Percentiles rank a stretch among this genome's conserved stretches.
These are phyloP conservation scores for Ganoderma meredithae DNA, from an alignment of 1,284 basidiomycete species.

Conservation along the genomic window DNA sequence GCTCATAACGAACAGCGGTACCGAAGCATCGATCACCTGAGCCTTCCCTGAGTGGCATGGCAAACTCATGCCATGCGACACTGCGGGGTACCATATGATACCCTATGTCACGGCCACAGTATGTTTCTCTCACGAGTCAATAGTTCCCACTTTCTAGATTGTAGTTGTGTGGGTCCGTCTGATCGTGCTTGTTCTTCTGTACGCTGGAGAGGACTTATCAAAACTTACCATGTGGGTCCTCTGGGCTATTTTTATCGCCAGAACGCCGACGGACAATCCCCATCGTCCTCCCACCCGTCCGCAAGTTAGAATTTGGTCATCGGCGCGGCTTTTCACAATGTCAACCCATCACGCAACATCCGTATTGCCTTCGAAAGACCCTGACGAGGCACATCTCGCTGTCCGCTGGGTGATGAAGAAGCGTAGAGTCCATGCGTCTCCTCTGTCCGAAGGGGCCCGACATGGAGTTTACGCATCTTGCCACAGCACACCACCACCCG, in stretches of 20 bases:
- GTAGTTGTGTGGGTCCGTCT: neutral
- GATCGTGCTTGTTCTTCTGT: neutral
- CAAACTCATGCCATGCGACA: neutral
- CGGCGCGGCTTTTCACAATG: neutral
- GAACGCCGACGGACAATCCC: neutral
- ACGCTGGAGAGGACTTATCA: neutral
- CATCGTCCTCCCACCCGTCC: neutral
- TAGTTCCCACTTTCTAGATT: slow-evolving; percentile 1
- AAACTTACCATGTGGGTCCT: slow-evolving; percentile 3
- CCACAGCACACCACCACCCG: neutral
- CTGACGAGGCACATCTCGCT: neutral
- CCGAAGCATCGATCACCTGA: neutral
- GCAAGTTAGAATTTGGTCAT: neutral
- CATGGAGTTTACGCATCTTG: neutral
- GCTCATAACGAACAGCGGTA: neutral
- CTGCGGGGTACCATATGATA: neutral
- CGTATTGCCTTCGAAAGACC: neutral
- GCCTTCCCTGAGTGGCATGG: neutral
- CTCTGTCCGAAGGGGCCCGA: neutral
- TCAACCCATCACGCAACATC: neutral
- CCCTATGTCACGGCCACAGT: neutral
- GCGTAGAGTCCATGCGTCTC: neutral
- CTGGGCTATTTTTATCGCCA: neutral
- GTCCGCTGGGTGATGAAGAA: slow-evolving; percentile 1
- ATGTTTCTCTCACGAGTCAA: slow-evolving; percentile 5